Conservation (phyloP, 169 alveolate genomes). For the Amoebophrya sp. region DNA sequence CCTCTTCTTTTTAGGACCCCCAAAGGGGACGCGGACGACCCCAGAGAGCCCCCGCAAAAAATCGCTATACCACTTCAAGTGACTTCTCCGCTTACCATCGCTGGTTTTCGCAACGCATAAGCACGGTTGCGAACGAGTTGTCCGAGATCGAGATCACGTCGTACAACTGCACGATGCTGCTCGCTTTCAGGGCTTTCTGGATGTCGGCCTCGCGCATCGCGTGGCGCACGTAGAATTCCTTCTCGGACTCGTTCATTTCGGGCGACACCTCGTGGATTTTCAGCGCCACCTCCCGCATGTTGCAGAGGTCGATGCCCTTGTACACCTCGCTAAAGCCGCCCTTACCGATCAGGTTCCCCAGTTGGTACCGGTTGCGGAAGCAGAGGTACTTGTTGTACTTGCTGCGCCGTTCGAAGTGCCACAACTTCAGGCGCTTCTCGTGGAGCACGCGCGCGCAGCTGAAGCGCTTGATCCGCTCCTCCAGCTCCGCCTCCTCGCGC, state of each 20-base stretch:
- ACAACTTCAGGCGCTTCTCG: not conserved
- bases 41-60: no score
- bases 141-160: constrained; percentile 70
- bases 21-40: no score
- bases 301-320: constrained; percentile 61
- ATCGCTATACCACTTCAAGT: no score
- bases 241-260: constrained; percentile 56
- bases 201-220: constrained; percentile 68
- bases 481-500: not conserved
- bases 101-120: no score
- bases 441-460: not conserved
- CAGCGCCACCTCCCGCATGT: constrained; percentile 56
- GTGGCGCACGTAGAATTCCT: constrained; percentile 65
- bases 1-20: not conserved
- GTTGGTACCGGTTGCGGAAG: constrained; percentile 39
- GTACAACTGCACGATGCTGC: constrained; percentile 56
- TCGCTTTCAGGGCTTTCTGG: constrained; percentile 55
- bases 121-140: constrained; percentile 60
- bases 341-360: constrained; percentile 55
- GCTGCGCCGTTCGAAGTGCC: not conserved
- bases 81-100: no score
- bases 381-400: not conserved
- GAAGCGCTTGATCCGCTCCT: not conserved
- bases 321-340: constrained; percentile 78
- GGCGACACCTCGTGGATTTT: constrained; percentile 63